Conservation (phyloP, 2,329 filamentous ascomycete genomes). For the Ascocoryne sarcoides region DNA sequence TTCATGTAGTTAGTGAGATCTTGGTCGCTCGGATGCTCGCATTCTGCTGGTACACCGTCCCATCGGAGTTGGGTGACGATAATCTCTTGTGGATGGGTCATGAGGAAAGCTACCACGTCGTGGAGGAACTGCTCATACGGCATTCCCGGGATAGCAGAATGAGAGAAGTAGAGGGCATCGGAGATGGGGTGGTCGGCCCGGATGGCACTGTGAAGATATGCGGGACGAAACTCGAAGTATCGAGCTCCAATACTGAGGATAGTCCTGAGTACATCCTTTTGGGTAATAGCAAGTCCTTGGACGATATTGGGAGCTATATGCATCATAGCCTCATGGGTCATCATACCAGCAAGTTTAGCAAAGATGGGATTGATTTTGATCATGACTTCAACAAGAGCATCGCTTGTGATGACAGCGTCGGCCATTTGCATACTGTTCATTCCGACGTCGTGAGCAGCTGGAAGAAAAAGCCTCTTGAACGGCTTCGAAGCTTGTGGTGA, state of each 20-base stretch:
- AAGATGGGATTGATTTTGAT: constrained; percentile 17
- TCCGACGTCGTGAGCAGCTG: constrained; percentile 39
- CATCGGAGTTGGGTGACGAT: constrained; percentile 41
- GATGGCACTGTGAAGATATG: constrained; percentile 36
- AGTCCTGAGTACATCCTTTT: constrained; percentile 37
- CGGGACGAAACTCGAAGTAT: constrained; percentile 45
- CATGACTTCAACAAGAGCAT: constrained; percentile 25
- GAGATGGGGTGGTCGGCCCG: constrained; percentile 31
- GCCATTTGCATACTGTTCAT: constrained; percentile 42
- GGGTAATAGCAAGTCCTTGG: constrained; percentile 40
- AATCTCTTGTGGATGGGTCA: constrained; percentile 35
- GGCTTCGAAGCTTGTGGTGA: constrained; percentile 32
- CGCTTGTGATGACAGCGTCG: constrained; percentile 30
- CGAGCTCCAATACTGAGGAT: constrained; percentile 39
- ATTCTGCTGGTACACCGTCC: constrained; percentile 41
- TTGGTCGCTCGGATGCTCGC: constrained; percentile 33
- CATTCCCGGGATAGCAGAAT: constrained; percentile 42
- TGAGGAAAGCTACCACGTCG: constrained; percentile 35
- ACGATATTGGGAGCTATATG: constrained; percentile 34
- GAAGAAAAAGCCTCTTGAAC: constrained; percentile 37
- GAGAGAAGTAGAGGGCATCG: constrained; percentile 41
- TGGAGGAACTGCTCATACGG: constrained; percentile 35
- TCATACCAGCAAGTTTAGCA: constrained; percentile 18
- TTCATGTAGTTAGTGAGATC: constrained; percentile 33
- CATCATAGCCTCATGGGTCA: constrained; percentile 20